Base-by-base conservation (phyloP, 2,329 filamentous ascomycete genomes). In the Fusarium poae region DNA sequence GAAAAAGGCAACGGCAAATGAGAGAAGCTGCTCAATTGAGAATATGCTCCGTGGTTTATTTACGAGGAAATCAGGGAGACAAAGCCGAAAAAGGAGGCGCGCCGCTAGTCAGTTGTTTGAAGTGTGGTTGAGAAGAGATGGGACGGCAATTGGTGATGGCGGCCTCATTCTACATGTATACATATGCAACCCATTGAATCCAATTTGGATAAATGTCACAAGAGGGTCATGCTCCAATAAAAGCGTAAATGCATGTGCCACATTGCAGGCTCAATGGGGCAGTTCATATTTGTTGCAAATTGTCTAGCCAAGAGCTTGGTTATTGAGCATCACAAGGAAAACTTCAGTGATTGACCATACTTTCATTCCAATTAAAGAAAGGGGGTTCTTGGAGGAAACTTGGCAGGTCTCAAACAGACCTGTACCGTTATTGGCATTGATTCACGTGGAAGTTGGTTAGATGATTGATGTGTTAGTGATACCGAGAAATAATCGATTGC, bases 51-150 rank as follows among this genome's bases (percentile, higher is more conserved):
- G 54, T 58, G 32, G 53, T 35, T 39, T 40, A 42, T 46, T 60
- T 48, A 29, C 34, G n/a, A 65, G 60, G 37, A 64, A 67, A 55
- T 64, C 67, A 68, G 64, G 65, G 64, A 68, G 66, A 72, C 60
- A 51, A 52, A 56, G 44, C 49, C 30, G 27, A 57, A 60, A 73
- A 73, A 73, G 70, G 70, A 72, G 70, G 65, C 59, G 70, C 65
- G 65, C 70, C 67, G 61, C 70, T 63, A 58, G 67, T 49, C 42
- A 57, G 50, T 27, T 6, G 55, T 32, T 64, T 25, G 43, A 56
- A 50, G 53, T 62, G 48, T 50, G 40, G 48, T 62, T 12, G n/a
- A 29, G 25, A 61, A 15, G 21, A 42, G 21, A 25, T 42, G 35
- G 40, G 13, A 49, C 65, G 54, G 59, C 65, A 68, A 50, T 62